A percentile compares a stretch with the other conserved stretches of the same genome.
Evolutionary conservation across 2,329 filamentous ascomycete species (phyloP).

Genomic region (Ophiostoma sp.): DNA sequence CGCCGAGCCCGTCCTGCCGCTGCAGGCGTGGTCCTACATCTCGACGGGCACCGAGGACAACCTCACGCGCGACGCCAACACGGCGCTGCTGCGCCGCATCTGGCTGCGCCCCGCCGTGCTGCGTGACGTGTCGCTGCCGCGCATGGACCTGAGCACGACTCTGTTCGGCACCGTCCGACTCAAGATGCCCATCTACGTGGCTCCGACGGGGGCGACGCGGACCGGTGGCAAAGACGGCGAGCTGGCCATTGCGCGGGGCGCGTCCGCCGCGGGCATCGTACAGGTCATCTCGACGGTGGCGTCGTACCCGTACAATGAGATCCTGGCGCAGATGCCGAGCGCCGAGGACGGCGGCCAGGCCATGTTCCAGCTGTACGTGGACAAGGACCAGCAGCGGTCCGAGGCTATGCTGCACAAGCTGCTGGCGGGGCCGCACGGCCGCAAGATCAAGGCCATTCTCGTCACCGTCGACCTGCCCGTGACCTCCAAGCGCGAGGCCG

Average conservation of each 20-base stretch:
- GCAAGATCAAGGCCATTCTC: constrained; percentile 36
- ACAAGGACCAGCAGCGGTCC: constrained; percentile 21
- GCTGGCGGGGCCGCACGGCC: constrained; percentile 33
- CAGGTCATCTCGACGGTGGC: constrained; percentile 37
- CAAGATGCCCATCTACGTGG: constrained; percentile 45
- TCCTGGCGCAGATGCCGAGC: constrained; percentile 25
- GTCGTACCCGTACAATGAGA: constrained; percentile 28
- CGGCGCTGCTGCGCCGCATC: constrained; percentile 44
- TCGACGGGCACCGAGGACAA: constrained; percentile 50
- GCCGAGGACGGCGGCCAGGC: constrained; percentile 36
- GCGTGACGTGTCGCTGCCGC: constrained; percentile 39
- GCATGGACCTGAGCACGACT: constrained; percentile 38
- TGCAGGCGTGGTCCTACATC: constrained; percentile 53
- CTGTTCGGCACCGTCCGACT: constrained; percentile 39
- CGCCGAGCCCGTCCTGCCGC: constrained; percentile 41
- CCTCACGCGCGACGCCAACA: constrained; percentile 46
- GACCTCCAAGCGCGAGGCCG: constrained; percentile 52
- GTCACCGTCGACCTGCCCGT: constrained; percentile 54
- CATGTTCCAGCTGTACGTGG: constrained; percentile 29
- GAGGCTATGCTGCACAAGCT: constrained; percentile 21
- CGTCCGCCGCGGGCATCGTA: constrained; percentile 43
- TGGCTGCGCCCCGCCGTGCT: constrained; percentile 50
- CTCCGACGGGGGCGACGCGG: constrained; percentile 47
- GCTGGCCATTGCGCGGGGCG: constrained; percentile 45
- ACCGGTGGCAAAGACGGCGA: constrained; percentile 50